Evolutionary conservation across 352 stramenopile species (phyloP), one percentile per base, ranked within the genome.

Genomic region (Lagenidium sp.): DNA sequence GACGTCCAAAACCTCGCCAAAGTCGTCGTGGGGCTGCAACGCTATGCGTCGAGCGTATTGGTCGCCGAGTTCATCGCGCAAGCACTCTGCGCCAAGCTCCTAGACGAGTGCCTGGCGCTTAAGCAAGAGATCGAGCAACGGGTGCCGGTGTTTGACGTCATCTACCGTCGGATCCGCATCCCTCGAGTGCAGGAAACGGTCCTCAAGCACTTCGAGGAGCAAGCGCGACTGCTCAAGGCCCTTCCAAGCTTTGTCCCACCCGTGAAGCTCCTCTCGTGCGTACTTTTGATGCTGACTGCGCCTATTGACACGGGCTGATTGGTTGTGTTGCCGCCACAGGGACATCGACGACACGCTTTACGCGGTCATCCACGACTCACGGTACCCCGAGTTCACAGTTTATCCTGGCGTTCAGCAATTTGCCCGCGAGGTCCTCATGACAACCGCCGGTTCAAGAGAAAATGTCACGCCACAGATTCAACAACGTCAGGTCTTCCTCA

Each of bases 351-450:
- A 90, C 52, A 90, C 78, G 29, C 62, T 90, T 56, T 58, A 84
- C 8, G 78, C 74, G 4, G 68, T 73, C n/a, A 59, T 91, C 12
- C 88, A 88, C 34, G 78, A 91, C 48, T 79, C 63, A 35, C 68
- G 78, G 30, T 91, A 91, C 44, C 78, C 78, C 18, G 73, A 88
- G 40, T 57, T 91, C 24, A 88, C 78, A 8, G 75, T 91, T 4
- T 91, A 91, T 31, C 78, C 78, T 6, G 78, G 78, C 42, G 75
- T 87, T 11, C 74, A 87, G 56, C 78, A 90, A 63, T 90, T 90
- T 24, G 72, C 82, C n/a, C n/a, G n/a, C 11, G 63, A 87, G 20
- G 78, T 87, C 47, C 53, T 90, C 11, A 57, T 85, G 49, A 64
- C 65, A 19, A 48, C 32, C 15, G 25, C 22, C 12, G 16, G 7